Evolutionary conservation across 1,284 basidiomycete genomes (phyloP).

Genomic region (Rhodotorula sp.): DNA sequence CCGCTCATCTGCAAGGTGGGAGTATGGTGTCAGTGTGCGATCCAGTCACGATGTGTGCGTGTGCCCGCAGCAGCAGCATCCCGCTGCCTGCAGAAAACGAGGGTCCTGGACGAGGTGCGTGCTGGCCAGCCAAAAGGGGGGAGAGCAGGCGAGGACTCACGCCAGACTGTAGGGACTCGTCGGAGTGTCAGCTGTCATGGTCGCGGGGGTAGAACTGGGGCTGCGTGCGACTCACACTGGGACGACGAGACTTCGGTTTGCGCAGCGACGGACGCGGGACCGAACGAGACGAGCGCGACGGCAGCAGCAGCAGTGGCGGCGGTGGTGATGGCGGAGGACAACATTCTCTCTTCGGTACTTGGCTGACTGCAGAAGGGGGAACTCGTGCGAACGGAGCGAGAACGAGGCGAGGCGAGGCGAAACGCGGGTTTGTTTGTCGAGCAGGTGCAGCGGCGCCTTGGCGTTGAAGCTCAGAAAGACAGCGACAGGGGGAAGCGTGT

Average conservation of each 20-base stretch:
- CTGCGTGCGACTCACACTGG: background rate
- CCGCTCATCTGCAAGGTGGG: background rate
- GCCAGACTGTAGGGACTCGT: conserved; percentile 1
- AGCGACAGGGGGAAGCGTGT: no score
- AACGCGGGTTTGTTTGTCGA: no score
- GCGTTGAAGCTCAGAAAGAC: no score
- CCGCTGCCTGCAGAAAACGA: no score
- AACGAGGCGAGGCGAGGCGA: no score
- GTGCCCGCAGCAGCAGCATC: background rate
- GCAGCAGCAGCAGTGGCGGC: background rate
- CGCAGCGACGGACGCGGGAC: background rate
- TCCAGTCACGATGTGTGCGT: background rate
- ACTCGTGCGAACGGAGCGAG: no score
- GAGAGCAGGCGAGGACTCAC: background rate
- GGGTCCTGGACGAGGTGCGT: background rate
- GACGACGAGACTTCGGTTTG: conserved; percentile 9
- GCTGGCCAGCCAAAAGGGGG: background rate
- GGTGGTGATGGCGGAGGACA: background rate
- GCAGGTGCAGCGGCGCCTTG: no score
- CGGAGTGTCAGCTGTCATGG: no score
- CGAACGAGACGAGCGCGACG: background rate
- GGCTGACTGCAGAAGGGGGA: no score
- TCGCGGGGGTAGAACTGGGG: no score
- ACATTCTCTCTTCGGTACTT: no score
- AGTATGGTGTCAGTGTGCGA: background rate